Conservation (phyloP, 108 stramenopile species). For the Hondaea fermentalgiana region DNA sequence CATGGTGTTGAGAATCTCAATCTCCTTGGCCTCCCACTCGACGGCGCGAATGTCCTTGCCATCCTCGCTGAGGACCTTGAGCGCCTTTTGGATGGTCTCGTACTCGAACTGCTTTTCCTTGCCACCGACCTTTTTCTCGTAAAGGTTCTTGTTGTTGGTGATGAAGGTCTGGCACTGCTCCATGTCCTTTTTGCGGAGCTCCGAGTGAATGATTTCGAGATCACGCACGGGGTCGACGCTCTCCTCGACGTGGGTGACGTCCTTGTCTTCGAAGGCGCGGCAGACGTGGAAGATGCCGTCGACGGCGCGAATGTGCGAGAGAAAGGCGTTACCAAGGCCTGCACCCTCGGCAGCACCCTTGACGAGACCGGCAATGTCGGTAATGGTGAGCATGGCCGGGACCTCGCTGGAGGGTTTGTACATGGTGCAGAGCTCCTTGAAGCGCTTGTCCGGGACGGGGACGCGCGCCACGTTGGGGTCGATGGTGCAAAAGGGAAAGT, state of each 20-base stretch:
- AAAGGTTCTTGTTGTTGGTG: conserved; percentile 34
- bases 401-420: conserved; percentile 66
- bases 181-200: conserved; percentile 86
- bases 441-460: conserved; percentile 92
- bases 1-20: conserved; percentile 37
- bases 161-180: conserved; percentile 55
- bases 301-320: conserved; percentile 90
- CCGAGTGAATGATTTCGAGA: conserved; percentile 91
- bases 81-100: conserved; percentile 32
- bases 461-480: conserved; percentile 94
- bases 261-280: conserved; percentile 85
- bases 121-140: not conserved
- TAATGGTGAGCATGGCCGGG: conserved; percentile 84
- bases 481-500: conserved; percentile 94
- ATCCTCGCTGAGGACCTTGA: conserved; percentile 64
- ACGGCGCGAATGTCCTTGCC: conserved; percentile 71
- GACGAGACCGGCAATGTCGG: conserved; percentile 98
- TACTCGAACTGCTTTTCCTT: conserved; percentile 8
- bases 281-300: conserved; percentile 91
- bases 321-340: conserved; percentile 97
- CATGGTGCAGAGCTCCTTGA: conserved; percentile 79
- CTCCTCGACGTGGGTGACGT: conserved; percentile 98
- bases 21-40: conserved; percentile 37
- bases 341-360: conserved; percentile 93
- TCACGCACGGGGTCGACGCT: conserved; percentile 96